phyloP scores from a whole-genome alignment of 345 rosid species.

The Rubroshorea leprosula region DNA sequence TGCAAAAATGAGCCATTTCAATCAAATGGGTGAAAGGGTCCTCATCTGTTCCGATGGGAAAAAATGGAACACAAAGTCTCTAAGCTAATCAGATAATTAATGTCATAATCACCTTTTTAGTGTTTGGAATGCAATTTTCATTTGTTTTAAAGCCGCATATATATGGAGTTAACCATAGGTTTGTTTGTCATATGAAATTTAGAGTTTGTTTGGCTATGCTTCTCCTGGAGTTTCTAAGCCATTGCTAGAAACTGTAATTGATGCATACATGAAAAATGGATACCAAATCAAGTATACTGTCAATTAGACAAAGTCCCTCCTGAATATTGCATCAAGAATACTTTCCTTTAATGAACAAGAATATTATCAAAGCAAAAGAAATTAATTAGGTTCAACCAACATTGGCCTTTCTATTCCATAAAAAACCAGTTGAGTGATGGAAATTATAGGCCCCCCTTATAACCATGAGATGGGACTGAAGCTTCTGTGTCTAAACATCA shows the following conservation, averaged over 20 bases:
- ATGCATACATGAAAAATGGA: too few species aligned
- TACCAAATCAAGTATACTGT: too few species aligned
- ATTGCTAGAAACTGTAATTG: too few species aligned
- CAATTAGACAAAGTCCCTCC: neutral
- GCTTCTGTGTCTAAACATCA: too few species aligned
- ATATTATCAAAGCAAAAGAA: neutral
- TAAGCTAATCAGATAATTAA: conserved; percentile 1
- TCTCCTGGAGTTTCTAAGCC: too few species aligned
- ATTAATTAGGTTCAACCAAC: neutral
- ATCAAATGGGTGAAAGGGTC: neutral
- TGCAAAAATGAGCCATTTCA: neutral
- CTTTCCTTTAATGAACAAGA: neutral
- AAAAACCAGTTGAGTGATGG: conserved; percentile 3
- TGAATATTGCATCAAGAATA: neutral
- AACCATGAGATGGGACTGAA: neutral
- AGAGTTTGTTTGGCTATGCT: too few species aligned
- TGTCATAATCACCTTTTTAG: conserved; percentile 1
- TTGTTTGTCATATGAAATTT: too few species aligned
- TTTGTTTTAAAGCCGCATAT: conserved; percentile 11
- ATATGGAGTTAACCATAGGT: too few species aligned
- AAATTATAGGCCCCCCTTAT: too few species aligned
- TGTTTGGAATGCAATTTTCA: conserved; percentile 17
- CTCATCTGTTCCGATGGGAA: neutral
- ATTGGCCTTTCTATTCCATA: neutral
- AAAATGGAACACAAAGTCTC: conserved; percentile 4